phyloP scores from a whole-genome alignment of 1,139 yeast species.

The Debaryomyces nepalensis region DNA sequence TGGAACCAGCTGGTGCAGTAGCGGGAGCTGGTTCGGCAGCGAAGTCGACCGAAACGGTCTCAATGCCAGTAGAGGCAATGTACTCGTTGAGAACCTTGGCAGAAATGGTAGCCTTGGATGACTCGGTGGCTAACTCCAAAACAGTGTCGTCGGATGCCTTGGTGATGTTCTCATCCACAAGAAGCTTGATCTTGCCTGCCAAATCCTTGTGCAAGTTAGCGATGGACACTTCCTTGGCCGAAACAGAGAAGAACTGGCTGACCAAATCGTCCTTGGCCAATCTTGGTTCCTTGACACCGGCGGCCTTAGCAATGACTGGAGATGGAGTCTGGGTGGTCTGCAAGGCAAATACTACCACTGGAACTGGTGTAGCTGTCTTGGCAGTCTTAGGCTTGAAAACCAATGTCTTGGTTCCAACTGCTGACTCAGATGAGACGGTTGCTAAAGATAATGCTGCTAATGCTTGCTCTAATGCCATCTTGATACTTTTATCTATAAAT shows the following conservation, averaged over 20 bases:
- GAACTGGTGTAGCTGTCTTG: slow-evolving; percentile 79
- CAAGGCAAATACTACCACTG: slow-evolving; percentile 80
- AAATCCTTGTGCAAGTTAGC: slow-evolving; percentile 59
- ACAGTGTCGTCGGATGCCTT: slow-evolving; percentile 40
- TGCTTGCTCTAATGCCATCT: slow-evolving; percentile 63
- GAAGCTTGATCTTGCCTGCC: slow-evolving; percentile 66
- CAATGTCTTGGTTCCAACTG: slow-evolving; percentile 66
- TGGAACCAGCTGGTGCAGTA: slow-evolving; percentile 33
- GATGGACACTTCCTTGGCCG: slow-evolving; percentile 69
- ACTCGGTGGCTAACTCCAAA: slow-evolving; percentile 64
- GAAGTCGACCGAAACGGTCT: slow-evolving; percentile 62
- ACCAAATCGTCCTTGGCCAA: slow-evolving; percentile 84
- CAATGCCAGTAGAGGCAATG: slow-evolving; percentile 62
- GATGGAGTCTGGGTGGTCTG: slow-evolving; percentile 74
- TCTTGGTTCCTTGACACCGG: slow-evolving; percentile 83
- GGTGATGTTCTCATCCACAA: slow-evolving; percentile 63
- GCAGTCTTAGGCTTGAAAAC: slow-evolving; percentile 94
- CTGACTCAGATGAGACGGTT: slow-evolving; percentile 45
- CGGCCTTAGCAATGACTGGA: slow-evolving; percentile 63
- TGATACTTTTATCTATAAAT: slow-evolving; percentile 4
- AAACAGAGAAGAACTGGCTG: slow-evolving; percentile 62
- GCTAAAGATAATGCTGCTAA: slow-evolving; percentile 62
- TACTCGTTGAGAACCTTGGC: slow-evolving; percentile 57
- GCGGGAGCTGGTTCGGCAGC: slow-evolving; percentile 44
- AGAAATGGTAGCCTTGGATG: slow-evolving; percentile 59